Conservation (phyloP, 179 eudicot genomes). For the Heliamphora pulchella region DNA sequence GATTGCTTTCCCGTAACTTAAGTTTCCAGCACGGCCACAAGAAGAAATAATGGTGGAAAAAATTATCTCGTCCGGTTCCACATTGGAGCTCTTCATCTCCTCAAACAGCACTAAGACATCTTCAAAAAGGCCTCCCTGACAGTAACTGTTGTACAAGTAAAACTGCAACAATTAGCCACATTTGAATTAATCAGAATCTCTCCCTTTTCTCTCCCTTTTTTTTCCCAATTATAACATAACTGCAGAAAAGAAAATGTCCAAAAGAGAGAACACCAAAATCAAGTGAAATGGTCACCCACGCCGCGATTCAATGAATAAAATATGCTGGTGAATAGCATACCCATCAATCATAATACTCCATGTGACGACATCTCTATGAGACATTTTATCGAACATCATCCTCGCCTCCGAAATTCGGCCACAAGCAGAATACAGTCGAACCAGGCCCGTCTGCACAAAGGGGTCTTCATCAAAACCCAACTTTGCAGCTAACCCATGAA, state of each 20-base stretch:
- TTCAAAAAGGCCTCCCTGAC: conserved; percentile 31
- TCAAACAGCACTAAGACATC: conserved; percentile 38
- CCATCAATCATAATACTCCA: conserved; percentile 60
- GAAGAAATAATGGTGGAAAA: conserved; percentile 41
- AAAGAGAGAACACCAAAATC: too few relatives aligned
- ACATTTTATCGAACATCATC: conserved; percentile 49
- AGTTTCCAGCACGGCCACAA: conserved; percentile 37
- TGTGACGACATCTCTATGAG: conserved; percentile 39
- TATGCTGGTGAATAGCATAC: conserved; percentile 17
- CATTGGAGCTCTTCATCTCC: conserved; percentile 40
- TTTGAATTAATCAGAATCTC: background rate
- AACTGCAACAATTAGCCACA: conserved; percentile 3
- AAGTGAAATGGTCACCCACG: too few relatives aligned
- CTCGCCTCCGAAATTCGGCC: conserved; percentile 40
- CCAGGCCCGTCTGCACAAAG: conserved; percentile 47
- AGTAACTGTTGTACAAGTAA: conserved; percentile 28
- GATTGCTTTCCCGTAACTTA: conserved; percentile 37
- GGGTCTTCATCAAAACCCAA: conserved; percentile 39
- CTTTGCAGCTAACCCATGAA: conserved; percentile 44
- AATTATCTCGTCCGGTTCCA: conserved; percentile 39
- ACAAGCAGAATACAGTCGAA: conserved; percentile 37
- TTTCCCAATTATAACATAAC: background rate
- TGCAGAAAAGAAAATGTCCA: background rate
- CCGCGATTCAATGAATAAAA: background rate
- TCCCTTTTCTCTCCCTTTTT: background rate